Conservation (phyloP, 768 basidiomycete species). For the Tylopilus subfusipes region DNA sequence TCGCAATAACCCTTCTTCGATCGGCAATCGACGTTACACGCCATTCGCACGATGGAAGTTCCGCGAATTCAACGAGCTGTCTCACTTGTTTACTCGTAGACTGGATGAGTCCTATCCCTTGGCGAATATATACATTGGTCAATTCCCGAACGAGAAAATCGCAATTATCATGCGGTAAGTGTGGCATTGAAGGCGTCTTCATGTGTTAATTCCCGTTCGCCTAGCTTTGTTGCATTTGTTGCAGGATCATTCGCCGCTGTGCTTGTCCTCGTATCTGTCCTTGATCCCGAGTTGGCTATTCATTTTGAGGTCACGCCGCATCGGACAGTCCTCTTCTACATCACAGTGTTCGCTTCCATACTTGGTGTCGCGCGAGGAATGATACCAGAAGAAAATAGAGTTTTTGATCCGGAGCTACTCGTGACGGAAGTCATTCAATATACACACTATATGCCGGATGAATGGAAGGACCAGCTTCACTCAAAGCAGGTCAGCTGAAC, state of each 20-base stretch:
- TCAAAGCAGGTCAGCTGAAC: conserved; percentile 64
- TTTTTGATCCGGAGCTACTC: conserved; percentile 90
- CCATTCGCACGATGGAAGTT: conserved; percentile 98
- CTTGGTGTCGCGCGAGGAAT: conserved; percentile 90
- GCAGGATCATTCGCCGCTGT: conserved; percentile 97
- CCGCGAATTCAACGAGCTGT: conserved; percentile 96
- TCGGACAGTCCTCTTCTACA: conserved; percentile 90
- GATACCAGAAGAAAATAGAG: conserved; percentile 91
- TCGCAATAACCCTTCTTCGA: conserved; percentile 95
- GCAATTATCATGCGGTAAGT: conserved; percentile 85
- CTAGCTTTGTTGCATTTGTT: conserved; percentile 92
- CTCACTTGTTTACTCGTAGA: conserved; percentile 85
- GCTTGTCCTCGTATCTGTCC: conserved; percentile 82
- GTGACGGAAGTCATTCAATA: conserved; percentile 91
- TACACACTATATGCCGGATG: conserved; percentile 94
- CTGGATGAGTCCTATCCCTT: conserved; percentile 85
- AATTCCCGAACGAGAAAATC: conserved; percentile 94
- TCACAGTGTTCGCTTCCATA: conserved; percentile 81
- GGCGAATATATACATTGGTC: conserved; percentile 94
- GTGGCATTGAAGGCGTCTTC: background rate
- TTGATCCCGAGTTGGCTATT: conserved; percentile 91
- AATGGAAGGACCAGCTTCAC: conserved; percentile 88
- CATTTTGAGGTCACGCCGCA: conserved; percentile 94
- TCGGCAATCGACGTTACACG: conserved; percentile 90
- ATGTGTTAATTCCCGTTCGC: background rate